These are phyloP conservation scores for Perilla frutescens DNA, from an alignment of 257 asterid species.

Conservation along the genomic window DNA sequence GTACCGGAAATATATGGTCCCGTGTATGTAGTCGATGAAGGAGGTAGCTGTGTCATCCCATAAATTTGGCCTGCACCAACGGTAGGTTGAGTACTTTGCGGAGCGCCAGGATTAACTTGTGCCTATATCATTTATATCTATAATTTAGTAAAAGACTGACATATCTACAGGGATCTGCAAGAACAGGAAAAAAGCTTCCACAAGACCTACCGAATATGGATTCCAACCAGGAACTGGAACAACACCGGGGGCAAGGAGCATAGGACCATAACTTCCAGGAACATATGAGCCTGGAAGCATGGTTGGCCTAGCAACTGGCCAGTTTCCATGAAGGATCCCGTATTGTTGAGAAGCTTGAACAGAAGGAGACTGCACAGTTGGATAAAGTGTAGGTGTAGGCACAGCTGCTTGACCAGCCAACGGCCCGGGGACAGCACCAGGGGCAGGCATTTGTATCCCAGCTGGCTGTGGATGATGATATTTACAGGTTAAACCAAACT, in stretches of 20 bases:
- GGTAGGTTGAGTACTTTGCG: conserved; percentile 65
- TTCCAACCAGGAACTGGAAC: conserved; percentile 87
- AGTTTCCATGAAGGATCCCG: conserved; percentile 76
- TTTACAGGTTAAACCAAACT: conserved; percentile 91
- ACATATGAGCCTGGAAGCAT: conserved; percentile 80
- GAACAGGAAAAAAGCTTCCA: conserved; percentile 21
- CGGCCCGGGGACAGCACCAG: conserved; percentile 57
- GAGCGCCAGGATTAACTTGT: conserved; percentile 55
- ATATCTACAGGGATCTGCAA: conserved; percentile 20
- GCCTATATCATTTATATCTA: conserved; percentile 51
- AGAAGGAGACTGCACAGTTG: conserved; percentile 70
- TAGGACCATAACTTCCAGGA: conserved; percentile 75
- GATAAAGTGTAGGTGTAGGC: conserved; percentile 66
- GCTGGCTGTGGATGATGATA: conserved; percentile 96
- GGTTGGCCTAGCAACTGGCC: conserved; percentile 85
- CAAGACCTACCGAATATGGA: conserved; percentile 73
- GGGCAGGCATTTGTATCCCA: conserved; percentile 59
- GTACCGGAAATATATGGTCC: conserved; percentile 68
- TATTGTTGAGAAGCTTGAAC: conserved; percentile 89
- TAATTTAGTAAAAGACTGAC: conserved; percentile 34
- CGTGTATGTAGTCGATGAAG: conserved; percentile 73
- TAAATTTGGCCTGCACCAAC: conserved; percentile 66
- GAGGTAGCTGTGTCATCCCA: conserved; percentile 68
- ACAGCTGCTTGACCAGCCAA: conserved; percentile 59
- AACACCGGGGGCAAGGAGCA: conserved; percentile 83